Percentiles rank a stretch among this genome's conserved stretches.
Evolutionary conservation across 768 basidiomycete species (phyloP).

Genomic region (Auricularia sp.): DNA sequence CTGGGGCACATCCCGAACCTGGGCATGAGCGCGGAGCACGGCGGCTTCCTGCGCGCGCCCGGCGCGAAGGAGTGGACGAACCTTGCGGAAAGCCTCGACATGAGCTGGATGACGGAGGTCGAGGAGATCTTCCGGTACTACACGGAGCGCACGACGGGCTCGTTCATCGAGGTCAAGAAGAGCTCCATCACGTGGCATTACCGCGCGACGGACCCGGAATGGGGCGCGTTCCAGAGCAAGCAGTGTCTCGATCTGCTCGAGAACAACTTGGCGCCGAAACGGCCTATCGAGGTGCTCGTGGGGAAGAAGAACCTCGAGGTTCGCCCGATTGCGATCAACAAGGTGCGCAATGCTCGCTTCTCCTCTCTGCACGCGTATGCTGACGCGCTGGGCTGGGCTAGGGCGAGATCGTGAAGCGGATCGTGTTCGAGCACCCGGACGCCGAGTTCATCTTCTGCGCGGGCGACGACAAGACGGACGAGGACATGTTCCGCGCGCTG

Average conservation of each 20-base stretch:
- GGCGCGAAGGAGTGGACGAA: constrained; percentile 67
- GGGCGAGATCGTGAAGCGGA: constrained; percentile 95
- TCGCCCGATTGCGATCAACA: constrained; percentile 89
- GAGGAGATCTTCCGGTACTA: constrained; percentile 94
- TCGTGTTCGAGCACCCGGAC: constrained; percentile 87
- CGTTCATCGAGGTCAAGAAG: constrained; percentile 94
- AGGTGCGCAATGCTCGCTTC: constrained; percentile 32
- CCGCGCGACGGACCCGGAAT: constrained; percentile 85
- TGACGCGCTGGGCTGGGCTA: constrained; percentile 12
- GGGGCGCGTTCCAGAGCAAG: constrained; percentile 91
- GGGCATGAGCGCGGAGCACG: constrained; percentile 94
- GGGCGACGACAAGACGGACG: constrained; percentile 98
- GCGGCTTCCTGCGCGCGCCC: constrained; percentile 78
- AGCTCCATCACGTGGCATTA: constrained; percentile 98
- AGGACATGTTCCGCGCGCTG: constrained; percentile 97
- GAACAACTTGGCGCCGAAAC: constrained; percentile 84
- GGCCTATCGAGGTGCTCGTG: constrained; percentile 93
- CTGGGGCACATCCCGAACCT: constrained; percentile 74
- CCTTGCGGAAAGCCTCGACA: constrained; percentile 87
- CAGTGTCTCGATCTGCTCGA: constrained; percentile 95
- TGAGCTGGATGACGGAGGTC: constrained; percentile 96
- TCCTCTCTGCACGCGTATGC: background rate
- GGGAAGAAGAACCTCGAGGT: constrained; percentile 99
- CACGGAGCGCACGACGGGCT: constrained; percentile 94
- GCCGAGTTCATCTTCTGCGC: constrained; percentile 96